Base-by-base conservation (phyloP, 345 rosid species). In the Hypericum perforatum region DNA sequence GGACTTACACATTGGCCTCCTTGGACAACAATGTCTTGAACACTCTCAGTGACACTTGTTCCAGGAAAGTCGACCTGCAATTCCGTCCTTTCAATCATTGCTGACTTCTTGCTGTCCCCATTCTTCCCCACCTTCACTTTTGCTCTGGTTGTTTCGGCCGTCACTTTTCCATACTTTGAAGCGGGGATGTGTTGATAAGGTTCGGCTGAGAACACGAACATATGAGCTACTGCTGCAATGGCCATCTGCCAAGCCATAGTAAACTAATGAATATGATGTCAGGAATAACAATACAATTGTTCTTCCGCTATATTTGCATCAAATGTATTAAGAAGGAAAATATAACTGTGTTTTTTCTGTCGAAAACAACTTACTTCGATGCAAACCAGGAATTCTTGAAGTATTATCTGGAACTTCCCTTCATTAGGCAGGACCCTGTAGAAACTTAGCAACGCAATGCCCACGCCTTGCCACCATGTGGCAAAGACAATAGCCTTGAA, bases 391-490 rank as follows among this genome's bases (percentile, higher is more conserved):
- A 91, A 87, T 60, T 87, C 92, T 49, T 87, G 96, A 71, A 87
- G 60, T 0, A 73, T 95, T 5, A 74, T 74, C 15, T 65, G 70
- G 32, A 85, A 56, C 48, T 74, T 78, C 44, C 73, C 85, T 63
- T 74, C 73, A 41, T 75, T 74, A 0, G 95, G 88, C 58, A 91
- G 79, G 60, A 85, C 77, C 16, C 73, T 66, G 39, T 72, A 66
- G 36, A 78, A 64, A 49, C 85, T 79, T 32, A 91, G 70, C 51
- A 91, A 50, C 0, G 92, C 78, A 40, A 91, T 85, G 9, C 82
- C 94, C 8, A 85, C 75, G 7, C 96, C 95, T 69, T 91, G 98
- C 96, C 96, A 91, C 98, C 95, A 91, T 46, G 95, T 87, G 22
- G 95, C 94, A 51, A 91, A 87, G 22, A 85, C 95, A 37, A 91